These are phyloP conservation scores for Peribolospora kevripleyi DNA, from an alignment of 768 basidiomycete genomes.

Conservation along the genomic window DNA sequence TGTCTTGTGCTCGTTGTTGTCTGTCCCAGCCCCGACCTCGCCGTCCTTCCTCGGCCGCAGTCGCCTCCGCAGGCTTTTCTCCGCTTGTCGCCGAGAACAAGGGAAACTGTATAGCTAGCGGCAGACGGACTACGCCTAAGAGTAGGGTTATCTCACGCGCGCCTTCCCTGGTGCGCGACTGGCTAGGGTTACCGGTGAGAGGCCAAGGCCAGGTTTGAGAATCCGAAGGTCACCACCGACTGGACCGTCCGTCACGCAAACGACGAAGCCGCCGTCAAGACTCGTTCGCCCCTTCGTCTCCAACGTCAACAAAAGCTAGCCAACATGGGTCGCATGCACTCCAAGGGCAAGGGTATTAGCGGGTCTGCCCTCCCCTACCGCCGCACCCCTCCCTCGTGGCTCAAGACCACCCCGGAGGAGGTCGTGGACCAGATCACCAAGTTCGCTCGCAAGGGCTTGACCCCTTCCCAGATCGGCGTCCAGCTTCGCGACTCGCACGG, in stretches of 20 bases:
- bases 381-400: conserved; percentile 81
- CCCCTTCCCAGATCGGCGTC: conserved; percentile 95
- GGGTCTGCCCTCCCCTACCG: conserved; percentile 96
- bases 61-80: too few species aligned
- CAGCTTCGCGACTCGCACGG: conserved; percentile 94
- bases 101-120: too few species aligned
- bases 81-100: too few species aligned
- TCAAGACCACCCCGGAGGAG: conserved; percentile 86
- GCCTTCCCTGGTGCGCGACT: too few species aligned
- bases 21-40: neutral
- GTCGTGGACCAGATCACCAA: conserved; percentile 90
- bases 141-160: too few species aligned
- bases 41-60: too few species aligned
- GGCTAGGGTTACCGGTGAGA: too few species aligned
- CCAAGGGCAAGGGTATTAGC: conserved; percentile 22
- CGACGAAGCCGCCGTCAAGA: too few species aligned
- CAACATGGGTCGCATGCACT: conserved; percentile 13
- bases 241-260: neutral
- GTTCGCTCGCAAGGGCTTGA: conserved; percentile 90
- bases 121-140: too few species aligned
- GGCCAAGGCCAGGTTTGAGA: too few species aligned
- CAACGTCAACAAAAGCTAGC: conserved; percentile 1
- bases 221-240: neutral
- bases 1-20: neutral
- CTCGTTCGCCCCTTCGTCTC: too few species aligned